Conservation (phyloP, 352 stramenopile genomes). For the Phytopythium mirpurense region DNA sequence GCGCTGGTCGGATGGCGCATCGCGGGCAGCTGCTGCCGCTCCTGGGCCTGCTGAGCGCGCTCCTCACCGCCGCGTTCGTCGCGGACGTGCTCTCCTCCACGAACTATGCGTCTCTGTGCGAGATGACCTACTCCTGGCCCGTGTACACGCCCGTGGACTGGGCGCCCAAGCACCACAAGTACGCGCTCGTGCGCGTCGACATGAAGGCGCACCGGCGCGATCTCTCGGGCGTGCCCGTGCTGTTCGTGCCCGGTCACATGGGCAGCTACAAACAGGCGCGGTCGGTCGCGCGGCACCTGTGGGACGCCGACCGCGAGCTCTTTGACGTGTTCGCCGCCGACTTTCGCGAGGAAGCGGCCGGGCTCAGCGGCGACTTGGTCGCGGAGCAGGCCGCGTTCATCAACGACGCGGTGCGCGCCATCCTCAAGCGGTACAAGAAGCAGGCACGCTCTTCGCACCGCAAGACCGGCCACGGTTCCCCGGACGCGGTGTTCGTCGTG, state of each 20-base stretch:
- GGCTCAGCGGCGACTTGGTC: conserved; percentile 62
- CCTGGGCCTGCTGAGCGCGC: conserved; percentile 43
- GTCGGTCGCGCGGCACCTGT: conserved; percentile 68
- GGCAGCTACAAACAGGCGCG: conserved; percentile 85
- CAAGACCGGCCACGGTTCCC: conserved; percentile 14
- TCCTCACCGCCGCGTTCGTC: conserved; percentile 38
- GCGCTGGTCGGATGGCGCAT: neutral
- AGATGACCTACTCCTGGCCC: conserved; percentile 86
- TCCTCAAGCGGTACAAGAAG: conserved; percentile 71
- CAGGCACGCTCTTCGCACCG: conserved; percentile 24
- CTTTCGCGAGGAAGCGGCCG: conserved; percentile 70
- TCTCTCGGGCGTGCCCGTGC: conserved; percentile 62
- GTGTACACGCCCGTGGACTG: conserved; percentile 63
- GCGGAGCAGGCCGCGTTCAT: conserved; percentile 65
- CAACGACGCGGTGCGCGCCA: conserved; percentile 65
- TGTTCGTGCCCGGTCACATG: conserved; percentile 80
- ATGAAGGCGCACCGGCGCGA: conserved; percentile 44
- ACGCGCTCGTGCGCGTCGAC: conserved; percentile 59
- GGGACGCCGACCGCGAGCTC: conserved; percentile 39
- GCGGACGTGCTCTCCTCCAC: conserved; percentile 32
- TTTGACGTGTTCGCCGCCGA: conserved; percentile 84
- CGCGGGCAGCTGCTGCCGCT: conserved; percentile 40
- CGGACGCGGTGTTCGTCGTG: conserved; percentile 67
- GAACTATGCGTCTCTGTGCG: conserved; percentile 36
- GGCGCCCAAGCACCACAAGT: conserved; percentile 46